Base-by-base conservation (phyloP, 2,329 filamentous ascomycete genomes). In the Escovopsis weberi region DNA sequence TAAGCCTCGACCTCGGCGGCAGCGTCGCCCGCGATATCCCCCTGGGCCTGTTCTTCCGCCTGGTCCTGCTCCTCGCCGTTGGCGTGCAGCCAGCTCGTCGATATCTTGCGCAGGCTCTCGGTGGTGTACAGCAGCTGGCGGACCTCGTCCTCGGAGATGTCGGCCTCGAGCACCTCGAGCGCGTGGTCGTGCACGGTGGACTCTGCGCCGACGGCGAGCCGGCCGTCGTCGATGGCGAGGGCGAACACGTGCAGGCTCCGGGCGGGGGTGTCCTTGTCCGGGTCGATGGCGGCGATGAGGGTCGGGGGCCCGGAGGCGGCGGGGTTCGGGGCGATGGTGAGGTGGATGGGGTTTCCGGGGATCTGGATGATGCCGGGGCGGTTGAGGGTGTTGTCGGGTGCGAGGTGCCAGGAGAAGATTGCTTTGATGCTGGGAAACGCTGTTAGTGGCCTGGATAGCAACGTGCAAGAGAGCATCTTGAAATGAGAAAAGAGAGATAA, bases 311-410 rank as follows among this genome's bases (percentile, higher is more conserved):
- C 45, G 7, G 49, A 45, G 23, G 28, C 45, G 7, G 49, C 45
- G 26, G 28, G 28, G 28, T 6, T 32, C 4, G 28, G 8, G 59
- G 43, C 43, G n/a, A 60, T 47, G 26, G 59, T 53, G 10, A 71
- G 53, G 53, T 78, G 74, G 4, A 89, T 69, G 1, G 78, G 72
- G 51, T 84, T 86, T 7, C 81, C 81, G 2, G 69, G 65, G 4
- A 85, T 58, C 34, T 65, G 58, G 42, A 85, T 62, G 45, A 59
- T 49, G 41, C 57, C 49, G 53, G 40, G 69, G 47, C 72, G 64
- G 8, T 63, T 58, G 35, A 85, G 64, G 12, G 55, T 59, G 46
- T 70, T 70, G 39, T 72, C 57, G 1, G 56, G 47, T 6, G 51
- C 55, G 33, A 82, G 64, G n/a, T 62, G 61, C 63, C 81, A 83